Evolutionary conservation across 2,329 filamentous ascomycete species (phyloP).

Genomic region (Fusarium sororula): DNA sequence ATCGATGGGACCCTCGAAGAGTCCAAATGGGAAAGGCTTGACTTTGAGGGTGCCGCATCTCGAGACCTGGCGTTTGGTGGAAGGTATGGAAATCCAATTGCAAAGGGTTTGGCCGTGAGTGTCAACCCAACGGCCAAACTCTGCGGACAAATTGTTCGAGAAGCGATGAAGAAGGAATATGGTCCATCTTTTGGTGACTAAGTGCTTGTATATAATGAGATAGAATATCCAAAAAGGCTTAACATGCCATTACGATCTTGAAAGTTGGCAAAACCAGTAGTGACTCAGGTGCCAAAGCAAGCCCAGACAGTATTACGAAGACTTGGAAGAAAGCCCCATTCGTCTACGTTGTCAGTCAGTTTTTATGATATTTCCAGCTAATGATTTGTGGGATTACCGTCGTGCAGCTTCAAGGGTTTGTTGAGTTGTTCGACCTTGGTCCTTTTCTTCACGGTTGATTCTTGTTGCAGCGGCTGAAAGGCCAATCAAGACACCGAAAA

Average conservation of each 20-base stretch:
- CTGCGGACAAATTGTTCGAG: slow-evolving; percentile 73
- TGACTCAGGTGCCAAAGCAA: neutral
- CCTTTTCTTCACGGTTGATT: slow-evolving; percentile 69
- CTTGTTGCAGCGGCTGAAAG: slow-evolving; percentile 63
- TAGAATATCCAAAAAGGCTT: neutral
- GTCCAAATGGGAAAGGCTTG: slow-evolving; percentile 59
- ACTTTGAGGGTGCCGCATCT: slow-evolving; percentile 71
- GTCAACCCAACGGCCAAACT: slow-evolving; percentile 75
- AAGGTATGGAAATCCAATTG: slow-evolving; percentile 71
- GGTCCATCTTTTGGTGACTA: slow-evolving; percentile 58
- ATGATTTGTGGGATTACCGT: slow-evolving; percentile 44
- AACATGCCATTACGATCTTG: neutral
- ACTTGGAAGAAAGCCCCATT: slow-evolving; percentile 41
- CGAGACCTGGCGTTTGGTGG: slow-evolving; percentile 71
- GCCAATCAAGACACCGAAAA: slow-evolving; percentile 67
- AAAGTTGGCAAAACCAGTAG: neutral
- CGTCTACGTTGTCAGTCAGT: slow-evolving; percentile 40
- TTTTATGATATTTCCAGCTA: neutral
- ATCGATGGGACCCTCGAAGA: slow-evolving; percentile 55
- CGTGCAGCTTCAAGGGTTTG: slow-evolving; percentile 60
- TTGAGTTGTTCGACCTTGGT: slow-evolving; percentile 62
- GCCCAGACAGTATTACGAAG: slow-evolving; percentile 19
- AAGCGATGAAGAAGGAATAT: slow-evolving; percentile 76
- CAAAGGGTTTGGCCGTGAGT: slow-evolving; percentile 70
- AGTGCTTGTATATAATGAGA: slow-evolving; percentile 12